A percentile compares a stretch with the other conserved stretches of the same genome.
phyloP scores from a whole-genome alignment of 2,329 filamentous ascomycete genomes.

The Cladophialophora yegresii region DNA sequence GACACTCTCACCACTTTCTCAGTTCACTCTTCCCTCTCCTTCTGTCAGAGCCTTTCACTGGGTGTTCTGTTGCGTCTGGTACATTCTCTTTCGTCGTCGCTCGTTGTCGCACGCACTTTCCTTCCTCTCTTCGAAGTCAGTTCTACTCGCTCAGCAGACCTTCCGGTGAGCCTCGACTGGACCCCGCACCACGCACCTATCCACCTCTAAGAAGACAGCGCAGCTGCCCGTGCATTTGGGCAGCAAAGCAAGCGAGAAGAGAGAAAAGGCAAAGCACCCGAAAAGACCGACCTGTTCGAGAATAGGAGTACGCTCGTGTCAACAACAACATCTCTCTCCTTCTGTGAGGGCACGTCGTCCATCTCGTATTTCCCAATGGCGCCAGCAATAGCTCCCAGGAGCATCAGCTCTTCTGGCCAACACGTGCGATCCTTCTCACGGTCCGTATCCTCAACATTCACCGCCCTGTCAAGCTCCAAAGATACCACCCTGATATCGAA shows the following conservation, averaged over 20 bases:
- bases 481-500: conserved; percentile 4
- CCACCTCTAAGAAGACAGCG: not conserved
- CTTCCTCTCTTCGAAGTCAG: not conserved
- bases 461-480: conserved; percentile 10
- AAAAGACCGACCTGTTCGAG: not conserved
- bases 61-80: conserved; percentile 12
- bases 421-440: conserved; percentile 21
- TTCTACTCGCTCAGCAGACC: not conserved
- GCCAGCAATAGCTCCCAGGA: conserved; percentile 21
- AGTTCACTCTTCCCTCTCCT: conserved; percentile 1
- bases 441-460: conserved; percentile 22
- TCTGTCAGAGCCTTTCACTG: conserved; percentile 6
- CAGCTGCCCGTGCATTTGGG: conserved; percentile 11
- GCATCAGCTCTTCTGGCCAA: conserved; percentile 14
- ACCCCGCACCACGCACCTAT: conserved; percentile 14
- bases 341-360: not conserved
- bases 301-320: not conserved
- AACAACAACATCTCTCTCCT: not conserved
- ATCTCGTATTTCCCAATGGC: conserved; percentile 22
- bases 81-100: conserved; percentile 6
- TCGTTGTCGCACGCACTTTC: conserved; percentile 1
- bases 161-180: conserved; percentile 7
- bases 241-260: conserved; percentile 14
- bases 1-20: not conserved
- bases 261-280: not conserved